phyloP scores from a whole-genome alignment of 805 yeast genomes.

The Candida taoyuanica region DNA sequence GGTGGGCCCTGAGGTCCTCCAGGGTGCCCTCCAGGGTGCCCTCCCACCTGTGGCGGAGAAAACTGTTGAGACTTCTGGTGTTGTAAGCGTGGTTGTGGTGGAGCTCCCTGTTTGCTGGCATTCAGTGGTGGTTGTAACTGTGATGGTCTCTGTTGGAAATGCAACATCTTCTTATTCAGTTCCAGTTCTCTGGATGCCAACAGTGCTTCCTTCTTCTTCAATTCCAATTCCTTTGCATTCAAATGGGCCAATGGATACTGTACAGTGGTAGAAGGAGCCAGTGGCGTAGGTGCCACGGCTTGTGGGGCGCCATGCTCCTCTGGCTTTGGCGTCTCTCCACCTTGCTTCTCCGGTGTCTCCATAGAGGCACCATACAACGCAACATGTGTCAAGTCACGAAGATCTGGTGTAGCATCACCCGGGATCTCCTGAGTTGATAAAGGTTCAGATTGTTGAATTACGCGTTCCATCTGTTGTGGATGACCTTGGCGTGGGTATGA shows the following conservation, averaged over 20 bases:
- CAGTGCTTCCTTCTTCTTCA: constrained; percentile 24
- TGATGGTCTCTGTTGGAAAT: constrained; percentile 13
- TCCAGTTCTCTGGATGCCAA: constrained; percentile 24
- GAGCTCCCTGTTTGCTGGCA: constrained; percentile 9
- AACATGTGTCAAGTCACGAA: constrained; percentile 25
- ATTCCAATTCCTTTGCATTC: constrained; percentile 25
- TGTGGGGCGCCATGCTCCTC: constrained; percentile 1
- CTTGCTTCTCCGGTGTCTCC: constrained; percentile 17
- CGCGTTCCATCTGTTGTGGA: neutral
- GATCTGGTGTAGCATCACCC: constrained; percentile 27
- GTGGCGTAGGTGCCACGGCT: neutral
- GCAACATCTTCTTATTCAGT: constrained; percentile 23
- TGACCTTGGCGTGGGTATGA: constrained; percentile 4
- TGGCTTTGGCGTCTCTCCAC: neutral
- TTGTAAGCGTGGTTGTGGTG: constrained; percentile 5
- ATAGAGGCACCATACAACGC: constrained; percentile 21
- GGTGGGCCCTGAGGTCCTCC: too few species aligned
- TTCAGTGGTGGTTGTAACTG: constrained; percentile 15
- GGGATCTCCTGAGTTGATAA: constrained; percentile 6
- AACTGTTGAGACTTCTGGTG: neutral
- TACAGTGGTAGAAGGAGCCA: neutral
- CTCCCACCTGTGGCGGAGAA: neutral
- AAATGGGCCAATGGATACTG: neutral
- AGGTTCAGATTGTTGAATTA: neutral
- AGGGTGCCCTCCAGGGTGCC: too few species aligned